Conservation (phyloP, 306 rosid genomes). For the Crotalaria pallida region DNA sequence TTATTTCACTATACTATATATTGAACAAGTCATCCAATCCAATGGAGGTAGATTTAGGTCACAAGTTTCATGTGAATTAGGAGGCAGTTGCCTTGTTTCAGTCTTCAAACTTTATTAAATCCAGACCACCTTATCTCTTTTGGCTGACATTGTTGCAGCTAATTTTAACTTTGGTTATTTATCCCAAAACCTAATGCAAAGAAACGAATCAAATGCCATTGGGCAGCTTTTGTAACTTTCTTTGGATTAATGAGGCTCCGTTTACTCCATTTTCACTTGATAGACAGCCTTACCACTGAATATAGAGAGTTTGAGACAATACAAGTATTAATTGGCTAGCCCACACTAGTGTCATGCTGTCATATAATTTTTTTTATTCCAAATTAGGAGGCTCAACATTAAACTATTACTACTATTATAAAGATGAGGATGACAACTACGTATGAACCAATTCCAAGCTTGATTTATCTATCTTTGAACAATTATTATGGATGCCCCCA, state of each 20-base stretch:
- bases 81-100: constrained; percentile 5
- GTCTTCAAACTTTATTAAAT: constrained; percentile 27
- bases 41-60: background rate
- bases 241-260: constrained; percentile 5
- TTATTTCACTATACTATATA: background rate
- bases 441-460: constrained; percentile 24
- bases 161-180: constrained; percentile 23
- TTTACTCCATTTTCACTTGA: background rate
- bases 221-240: background rate
- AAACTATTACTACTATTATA: constrained; percentile 14
- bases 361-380: constrained; percentile 26
- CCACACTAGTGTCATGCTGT: constrained; percentile 6
- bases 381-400: constrained; percentile 13
- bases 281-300: constrained; percentile 10
- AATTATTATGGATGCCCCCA: constrained; percentile 8
- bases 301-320: background rate
- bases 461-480: constrained; percentile 1
- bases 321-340: background rate
- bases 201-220: constrained; percentile 34
- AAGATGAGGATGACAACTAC: constrained; percentile 27
- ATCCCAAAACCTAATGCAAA: constrained; percentile 32
- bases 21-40: background rate
- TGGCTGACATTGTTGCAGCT: constrained; percentile 31
- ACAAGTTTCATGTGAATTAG: background rate
- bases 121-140: constrained; percentile 16